Percentiles rank a stretch among this genome's conserved stretches.
Evolutionary conservation across 768 basidiomycete species (phyloP).

Genomic region (Pleurotus djamor): DNA sequence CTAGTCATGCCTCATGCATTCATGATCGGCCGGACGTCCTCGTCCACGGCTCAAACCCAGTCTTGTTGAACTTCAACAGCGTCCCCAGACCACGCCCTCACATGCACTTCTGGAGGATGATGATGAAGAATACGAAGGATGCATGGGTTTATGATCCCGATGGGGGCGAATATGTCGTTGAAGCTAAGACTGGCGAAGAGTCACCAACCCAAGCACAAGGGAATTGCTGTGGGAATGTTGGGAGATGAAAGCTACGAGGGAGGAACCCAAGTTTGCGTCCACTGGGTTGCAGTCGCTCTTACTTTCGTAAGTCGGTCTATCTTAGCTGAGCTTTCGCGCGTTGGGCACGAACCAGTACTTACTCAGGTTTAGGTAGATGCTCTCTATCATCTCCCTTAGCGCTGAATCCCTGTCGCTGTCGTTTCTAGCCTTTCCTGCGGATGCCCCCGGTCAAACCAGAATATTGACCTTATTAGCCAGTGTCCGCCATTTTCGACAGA

Average conservation of each 20-base stretch:
- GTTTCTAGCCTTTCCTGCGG: no score
- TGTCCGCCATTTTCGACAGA: no score
- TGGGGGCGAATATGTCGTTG: conserved; percentile 15
- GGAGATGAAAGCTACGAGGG: conserved; percentile 42
- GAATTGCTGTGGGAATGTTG: conserved; percentile 57
- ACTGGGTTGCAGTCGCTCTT: no score
- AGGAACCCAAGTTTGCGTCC: conserved; percentile 30
- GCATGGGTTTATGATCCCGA: conserved; percentile 25
- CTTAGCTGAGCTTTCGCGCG: no score
- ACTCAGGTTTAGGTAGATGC: no score
- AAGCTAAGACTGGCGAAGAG: conserved; percentile 19
- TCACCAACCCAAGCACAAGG: conserved; percentile 42
- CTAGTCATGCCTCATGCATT: no score
- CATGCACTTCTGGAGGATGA: conserved; percentile 16
- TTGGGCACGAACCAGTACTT: no score
- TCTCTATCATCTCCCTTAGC: no score
- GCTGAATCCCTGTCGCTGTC: no score
- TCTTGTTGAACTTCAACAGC: conserved; percentile 65
- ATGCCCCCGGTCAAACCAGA: no score
- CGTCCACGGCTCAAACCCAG: conserved; percentile 55
- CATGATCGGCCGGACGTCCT: conserved; percentile 54
- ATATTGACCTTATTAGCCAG: no score
- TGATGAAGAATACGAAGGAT: conserved; percentile 21
- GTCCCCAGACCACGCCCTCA: conserved; percentile 27
- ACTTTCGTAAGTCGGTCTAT: no score